Percentiles rank a stretch among this genome's conserved stretches.
Evolutionary conservation across 2,329 filamentous ascomycete genomes (phyloP).

Genomic region (Colletotrichum sp.): DNA sequence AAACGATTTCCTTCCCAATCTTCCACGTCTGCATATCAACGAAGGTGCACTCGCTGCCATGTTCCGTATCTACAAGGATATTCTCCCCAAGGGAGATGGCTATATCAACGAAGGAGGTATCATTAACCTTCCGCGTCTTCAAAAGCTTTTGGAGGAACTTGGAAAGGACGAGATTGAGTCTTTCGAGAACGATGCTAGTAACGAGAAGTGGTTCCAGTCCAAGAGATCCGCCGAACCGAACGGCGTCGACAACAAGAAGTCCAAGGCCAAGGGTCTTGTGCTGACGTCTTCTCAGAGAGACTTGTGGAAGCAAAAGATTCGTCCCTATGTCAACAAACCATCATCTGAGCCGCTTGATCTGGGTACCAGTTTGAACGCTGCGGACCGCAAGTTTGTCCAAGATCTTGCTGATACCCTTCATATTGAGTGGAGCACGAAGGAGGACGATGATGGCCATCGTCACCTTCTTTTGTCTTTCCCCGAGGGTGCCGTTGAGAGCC

Average conservation of each 20-base stretch:
- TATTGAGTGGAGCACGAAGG: constrained; percentile 62
- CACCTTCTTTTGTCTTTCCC: constrained; percentile 58
- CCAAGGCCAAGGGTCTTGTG: constrained; percentile 65
- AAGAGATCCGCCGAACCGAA: constrained; percentile 77
- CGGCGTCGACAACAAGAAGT: constrained; percentile 57
- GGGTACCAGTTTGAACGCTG: constrained; percentile 73
- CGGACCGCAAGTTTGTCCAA: constrained; percentile 92
- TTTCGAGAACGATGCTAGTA: constrained; percentile 88
- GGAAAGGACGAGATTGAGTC: constrained; percentile 89
- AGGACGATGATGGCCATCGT: constrained; percentile 60
- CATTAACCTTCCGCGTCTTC: constrained; percentile 85
- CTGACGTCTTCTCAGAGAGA: constrained; percentile 83
- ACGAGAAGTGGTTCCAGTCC: constrained; percentile 89
- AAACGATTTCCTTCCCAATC: constrained; percentile 97
- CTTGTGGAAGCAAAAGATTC: constrained; percentile 80
- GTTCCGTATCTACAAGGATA: constrained; percentile 95
- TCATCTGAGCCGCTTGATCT: constrained; percentile 73
- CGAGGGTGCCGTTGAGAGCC: constrained; percentile 63
- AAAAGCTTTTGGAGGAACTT: constrained; percentile 80
- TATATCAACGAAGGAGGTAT: constrained; percentile 97
- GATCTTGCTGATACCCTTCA: constrained; percentile 74
- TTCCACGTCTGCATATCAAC: constrained; percentile 97
- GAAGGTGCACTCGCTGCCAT: constrained; percentile 96
- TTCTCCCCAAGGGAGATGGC: constrained; percentile 84
- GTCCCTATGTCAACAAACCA: constrained; percentile 79